phyloP scores from a whole-genome alignment of 257 asterid species.

The Solanum verrucosum region DNA sequence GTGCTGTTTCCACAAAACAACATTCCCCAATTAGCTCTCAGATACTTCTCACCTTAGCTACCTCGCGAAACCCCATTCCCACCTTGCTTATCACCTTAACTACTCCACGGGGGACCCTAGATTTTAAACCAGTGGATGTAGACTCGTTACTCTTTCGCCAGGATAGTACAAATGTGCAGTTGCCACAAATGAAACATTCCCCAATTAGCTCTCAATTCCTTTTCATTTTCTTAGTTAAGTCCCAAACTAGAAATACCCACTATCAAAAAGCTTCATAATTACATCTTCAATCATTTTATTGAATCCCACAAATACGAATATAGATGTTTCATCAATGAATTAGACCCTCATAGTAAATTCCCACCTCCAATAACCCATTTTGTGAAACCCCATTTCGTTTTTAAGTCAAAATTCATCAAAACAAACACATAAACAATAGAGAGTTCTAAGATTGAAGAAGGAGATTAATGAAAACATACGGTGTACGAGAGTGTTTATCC shows the following conservation, averaged over 20 bases:
- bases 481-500: slow-evolving; percentile 91
- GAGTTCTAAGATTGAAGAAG: not conserved
- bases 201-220: not conserved
- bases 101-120: not conserved
- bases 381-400: not conserved
- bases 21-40: not conserved
- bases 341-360: not conserved
- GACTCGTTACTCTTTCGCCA: not conserved
- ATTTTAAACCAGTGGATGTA: not conserved
- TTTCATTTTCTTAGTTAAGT: not conserved
- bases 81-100: not conserved
- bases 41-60: not conserved
- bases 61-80: not conserved
- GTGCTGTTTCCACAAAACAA: not conserved
- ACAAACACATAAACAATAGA: not conserved
- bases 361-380: not conserved
- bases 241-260: not conserved
- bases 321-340: not conserved
- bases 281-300: not conserved
- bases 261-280: not conserved
- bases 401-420: not conserved
- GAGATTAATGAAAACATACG: slow-evolving; percentile 43
- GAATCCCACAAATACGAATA: not conserved
- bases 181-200: not conserved
- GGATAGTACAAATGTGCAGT: not conserved